Evolutionary conservation across 1,284 basidiomycete species (phyloP).

Genomic region (Boletellus deceptivus): DNA sequence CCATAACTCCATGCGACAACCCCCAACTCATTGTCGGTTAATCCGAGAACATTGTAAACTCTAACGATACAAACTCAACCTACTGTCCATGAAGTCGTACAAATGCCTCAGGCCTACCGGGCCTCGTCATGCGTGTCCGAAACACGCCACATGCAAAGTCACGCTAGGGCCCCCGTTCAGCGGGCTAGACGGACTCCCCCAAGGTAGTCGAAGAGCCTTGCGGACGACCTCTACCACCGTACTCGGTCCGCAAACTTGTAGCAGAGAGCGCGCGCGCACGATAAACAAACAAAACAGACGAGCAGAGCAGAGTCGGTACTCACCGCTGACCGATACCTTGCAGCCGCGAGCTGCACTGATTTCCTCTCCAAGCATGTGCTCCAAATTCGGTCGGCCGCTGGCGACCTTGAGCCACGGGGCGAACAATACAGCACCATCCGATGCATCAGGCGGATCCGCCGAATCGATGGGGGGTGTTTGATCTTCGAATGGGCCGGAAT

Average conservation of each 20-base stretch:
- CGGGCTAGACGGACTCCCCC: not conserved
- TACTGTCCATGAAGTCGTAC: not conserved
- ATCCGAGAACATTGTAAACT: too few species aligned
- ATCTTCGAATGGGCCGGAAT: not conserved
- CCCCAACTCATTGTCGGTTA: too few species aligned
- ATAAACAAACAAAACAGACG: not conserved
- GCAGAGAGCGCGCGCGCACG: not conserved
- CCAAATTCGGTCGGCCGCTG: not conserved
- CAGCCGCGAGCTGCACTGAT: not conserved
- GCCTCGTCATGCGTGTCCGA: not conserved
- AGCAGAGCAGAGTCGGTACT: not conserved
- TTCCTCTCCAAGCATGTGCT: not conserved
- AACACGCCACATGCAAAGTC: conserved; percentile 31
- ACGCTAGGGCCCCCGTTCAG: conserved; percentile 43
- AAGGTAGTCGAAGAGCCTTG: conserved; percentile 6
- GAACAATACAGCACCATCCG: not conserved
- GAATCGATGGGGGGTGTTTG: not conserved
- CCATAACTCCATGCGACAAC: too few species aligned
- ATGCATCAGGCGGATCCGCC: not conserved
- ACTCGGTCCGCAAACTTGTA: conserved; percentile 11
- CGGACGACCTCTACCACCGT: conserved; percentile 1
- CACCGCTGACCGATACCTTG: not conserved
- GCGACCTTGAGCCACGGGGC: not conserved
- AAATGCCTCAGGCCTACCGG: not conserved
- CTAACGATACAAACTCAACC: not conserved